Percentiles rank a stretch among this genome's conserved stretches.
Evolutionary conservation across 805 yeast genomes (phyloP).

Genomic region (Monosporozyma servazzii): DNA sequence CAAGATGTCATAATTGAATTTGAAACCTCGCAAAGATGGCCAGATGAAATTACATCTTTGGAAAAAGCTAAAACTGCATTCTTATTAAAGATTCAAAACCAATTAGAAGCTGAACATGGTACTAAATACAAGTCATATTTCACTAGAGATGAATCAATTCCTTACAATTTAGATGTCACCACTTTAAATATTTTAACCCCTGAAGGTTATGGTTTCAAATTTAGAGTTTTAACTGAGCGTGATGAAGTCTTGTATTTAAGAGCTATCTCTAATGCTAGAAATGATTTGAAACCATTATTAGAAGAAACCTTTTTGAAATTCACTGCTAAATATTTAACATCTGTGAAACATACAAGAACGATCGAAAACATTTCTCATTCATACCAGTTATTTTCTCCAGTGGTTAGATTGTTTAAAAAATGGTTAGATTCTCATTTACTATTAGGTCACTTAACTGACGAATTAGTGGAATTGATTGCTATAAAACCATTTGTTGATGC

Average conservation of each 20-base stretch:
- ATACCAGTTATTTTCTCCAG: constrained; percentile 64
- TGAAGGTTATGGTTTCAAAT: constrained; percentile 79
- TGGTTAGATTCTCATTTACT: constrained; percentile 85
- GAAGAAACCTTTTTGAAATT: constrained; percentile 58
- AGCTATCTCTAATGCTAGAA: constrained; percentile 58
- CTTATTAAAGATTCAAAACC: constrained; percentile 56
- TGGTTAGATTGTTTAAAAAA: constrained; percentile 74
- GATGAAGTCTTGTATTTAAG: constrained; percentile 68
- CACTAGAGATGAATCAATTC: constrained; percentile 58
- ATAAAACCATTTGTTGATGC: constrained; percentile 80
- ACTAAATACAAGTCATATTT: constrained; percentile 50
- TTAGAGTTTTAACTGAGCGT: constrained; percentile 72
- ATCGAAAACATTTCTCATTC: constrained; percentile 61
- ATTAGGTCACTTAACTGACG: constrained; percentile 63
- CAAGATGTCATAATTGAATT: constrained; percentile 77
- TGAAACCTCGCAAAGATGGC: constrained; percentile 91
- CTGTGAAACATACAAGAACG: constrained; percentile 74
- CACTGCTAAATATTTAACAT: constrained; percentile 52
- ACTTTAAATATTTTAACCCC: constrained; percentile 66
- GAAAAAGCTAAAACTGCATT: constrained; percentile 91
- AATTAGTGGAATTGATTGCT: constrained; percentile 72
- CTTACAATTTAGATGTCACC: constrained; percentile 51
- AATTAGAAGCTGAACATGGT: constrained; percentile 36
- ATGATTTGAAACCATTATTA: constrained; percentile 47
- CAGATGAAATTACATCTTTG: constrained; percentile 75